Conservation (phyloP, 2,329 filamentous ascomycete species). For the Botrytis pseudocinerea region DNA sequence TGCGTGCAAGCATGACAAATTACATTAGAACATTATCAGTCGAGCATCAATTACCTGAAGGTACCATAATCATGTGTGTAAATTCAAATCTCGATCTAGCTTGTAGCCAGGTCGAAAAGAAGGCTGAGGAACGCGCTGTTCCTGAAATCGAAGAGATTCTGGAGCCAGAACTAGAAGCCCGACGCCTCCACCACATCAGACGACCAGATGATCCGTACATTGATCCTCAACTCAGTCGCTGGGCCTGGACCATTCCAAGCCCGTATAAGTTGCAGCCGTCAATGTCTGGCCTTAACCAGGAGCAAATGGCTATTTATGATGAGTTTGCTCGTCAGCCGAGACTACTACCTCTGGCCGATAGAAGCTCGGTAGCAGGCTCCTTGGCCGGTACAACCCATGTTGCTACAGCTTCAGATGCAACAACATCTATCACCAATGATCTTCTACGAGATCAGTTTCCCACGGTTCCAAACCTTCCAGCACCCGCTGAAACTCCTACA, state of each 20-base stretch:
- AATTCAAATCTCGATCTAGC: slow-evolving; percentile 96
- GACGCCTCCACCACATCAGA: slow-evolving; percentile 72
- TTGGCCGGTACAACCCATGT: slow-evolving; percentile 56
- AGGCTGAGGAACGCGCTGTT: slow-evolving; percentile 88
- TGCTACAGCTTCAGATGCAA: slow-evolving; percentile 60
- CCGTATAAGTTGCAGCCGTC: slow-evolving; percentile 83
- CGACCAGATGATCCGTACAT: slow-evolving; percentile 83
- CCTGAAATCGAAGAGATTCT: slow-evolving; percentile 96
- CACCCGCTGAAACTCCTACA: slow-evolving; percentile 59
- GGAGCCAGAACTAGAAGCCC: slow-evolving; percentile 73
- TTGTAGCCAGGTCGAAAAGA: slow-evolving; percentile 91
- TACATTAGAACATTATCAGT: slow-evolving; percentile 76
- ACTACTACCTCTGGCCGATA: slow-evolving; percentile 43
- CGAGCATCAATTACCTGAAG: slow-evolving; percentile 81
- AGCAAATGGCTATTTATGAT: slow-evolving; percentile 95
- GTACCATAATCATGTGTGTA: slow-evolving; percentile 96
- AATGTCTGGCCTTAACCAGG: slow-evolving; percentile 74
- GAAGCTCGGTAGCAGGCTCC: slow-evolving; percentile 40
- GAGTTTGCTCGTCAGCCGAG: slow-evolving; percentile 89
- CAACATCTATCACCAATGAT: slow-evolving; percentile 62
- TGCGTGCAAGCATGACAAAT: slow-evolving; percentile 95
- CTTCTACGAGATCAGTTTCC: slow-evolving; percentile 63
- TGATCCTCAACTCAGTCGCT: slow-evolving; percentile 78
- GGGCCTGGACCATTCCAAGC: slow-evolving; percentile 91
- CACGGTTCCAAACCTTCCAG: slow-evolving; percentile 57